Base-by-base conservation (phyloP, 2,329 filamentous ascomycete genomes). In the Talaromyces sp. region DNA sequence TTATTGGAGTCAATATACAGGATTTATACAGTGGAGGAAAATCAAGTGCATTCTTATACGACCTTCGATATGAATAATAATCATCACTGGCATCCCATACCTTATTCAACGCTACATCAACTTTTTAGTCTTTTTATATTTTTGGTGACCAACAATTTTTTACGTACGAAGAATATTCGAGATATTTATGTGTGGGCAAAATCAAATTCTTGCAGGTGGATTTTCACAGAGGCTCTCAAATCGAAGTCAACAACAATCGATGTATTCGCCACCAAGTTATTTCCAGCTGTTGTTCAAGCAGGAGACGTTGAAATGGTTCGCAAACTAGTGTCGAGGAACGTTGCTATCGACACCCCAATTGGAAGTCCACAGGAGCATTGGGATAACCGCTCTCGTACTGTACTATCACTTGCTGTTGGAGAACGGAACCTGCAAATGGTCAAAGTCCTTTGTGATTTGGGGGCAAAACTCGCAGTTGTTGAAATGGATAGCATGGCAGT, bases 151-250 rank as follows among this genome's bases (percentile, higher is more conserved):
- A 56, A 56, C 31, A 25, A 25, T 25, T 56, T 56, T 1, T 4
- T 15, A 36, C 0, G 1, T 13, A 25, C 1, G 5, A 1, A 2
- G 13, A 1, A 0, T 1, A 2, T 56, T 38, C 11, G 1, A 36
- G 6, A 8, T 0, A 25, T 56, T 5, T 56, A 56, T 38, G 31
- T 2, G 1, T 56, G 29, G 53, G n/a, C n/a, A 13, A 7, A 15
- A 6, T 56, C n/a, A 36, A 38, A 38, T 36, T 22, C n/a, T 17
- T 56, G 31, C 53, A 38, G 0, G 22, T 56, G 53, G 53, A 38
- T 36, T 36, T 56, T 56, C 5, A 25, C 29, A 56, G 53, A 56
- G 11, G 8, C 25, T 38, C 31, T 56, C n/a, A 56, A 22, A 17
- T 25, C 22, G 19, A 38, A 38, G 8, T 56, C 53, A 2, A 22